Evolutionary conservation across 768 basidiomycete species (phyloP).

Genomic region (Collybia sp.): DNA sequence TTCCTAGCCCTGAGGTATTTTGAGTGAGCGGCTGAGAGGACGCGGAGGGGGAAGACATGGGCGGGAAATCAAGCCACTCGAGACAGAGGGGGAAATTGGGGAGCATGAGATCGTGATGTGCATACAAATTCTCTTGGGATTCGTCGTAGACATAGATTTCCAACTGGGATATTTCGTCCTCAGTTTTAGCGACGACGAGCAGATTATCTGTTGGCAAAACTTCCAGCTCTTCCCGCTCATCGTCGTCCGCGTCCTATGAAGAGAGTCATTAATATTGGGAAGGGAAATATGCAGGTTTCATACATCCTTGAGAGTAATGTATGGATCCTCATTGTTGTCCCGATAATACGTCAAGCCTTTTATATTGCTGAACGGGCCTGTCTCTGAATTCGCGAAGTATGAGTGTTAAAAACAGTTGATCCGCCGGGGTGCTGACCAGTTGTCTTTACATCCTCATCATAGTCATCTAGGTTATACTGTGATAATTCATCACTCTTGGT

Average conservation of each 20-base stretch:
- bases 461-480: conserved; percentile 87
- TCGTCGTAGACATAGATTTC: conserved; percentile 97
- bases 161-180: conserved; percentile 93
- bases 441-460: conserved; percentile 70
- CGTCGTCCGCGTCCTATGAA: conserved; percentile 51
- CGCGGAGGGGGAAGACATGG: conserved; percentile 45
- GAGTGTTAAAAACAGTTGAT: too few relatives aligned
- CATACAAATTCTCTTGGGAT: conserved; percentile 84
- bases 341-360: conserved; percentile 92
- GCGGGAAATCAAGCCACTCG: conserved; percentile 98
- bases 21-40: conserved; percentile 14
- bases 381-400: conserved; percentile 31
- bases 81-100: conserved; percentile 97
- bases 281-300: conserved; percentile 13
- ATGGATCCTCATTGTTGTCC: conserved; percentile 92
- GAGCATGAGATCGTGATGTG: conserved; percentile 96
- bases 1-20: conserved; percentile 50
- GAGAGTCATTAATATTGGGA: conserved; percentile 4
- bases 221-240: conserved; percentile 88
- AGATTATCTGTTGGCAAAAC: conserved; percentile 89
- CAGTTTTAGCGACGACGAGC: conserved; percentile 89
- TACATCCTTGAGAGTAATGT: conserved; percentile 93
- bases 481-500: conserved; percentile 62
- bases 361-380: conserved; percentile 90
- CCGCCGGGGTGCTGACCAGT: conserved; percentile 19